Evolutionary conservation across 441 rosid species (phyloP).

Genomic region (Gossypium schwendimanii): DNA sequence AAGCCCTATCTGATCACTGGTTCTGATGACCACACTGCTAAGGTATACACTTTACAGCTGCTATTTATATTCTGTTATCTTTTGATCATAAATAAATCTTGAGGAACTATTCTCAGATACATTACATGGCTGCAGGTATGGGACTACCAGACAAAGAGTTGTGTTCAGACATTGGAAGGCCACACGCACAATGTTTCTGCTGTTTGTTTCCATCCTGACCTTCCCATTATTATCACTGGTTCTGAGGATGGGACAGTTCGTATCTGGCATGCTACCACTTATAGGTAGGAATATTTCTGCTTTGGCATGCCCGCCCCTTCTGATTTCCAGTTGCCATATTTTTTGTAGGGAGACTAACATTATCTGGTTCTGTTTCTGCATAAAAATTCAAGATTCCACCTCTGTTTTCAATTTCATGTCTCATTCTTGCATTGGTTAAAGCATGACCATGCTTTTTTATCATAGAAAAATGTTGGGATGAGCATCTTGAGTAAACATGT

Average conservation of each 20-base stretch:
- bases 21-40: conserved; percentile 95
- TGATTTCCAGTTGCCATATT: neutral
- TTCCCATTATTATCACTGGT: conserved; percentile 65
- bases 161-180: conserved; percentile 66
- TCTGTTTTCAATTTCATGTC: neutral
- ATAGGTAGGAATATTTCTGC: conserved; percentile 30
- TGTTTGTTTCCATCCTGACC: conserved; percentile 63
- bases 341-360: neutral
- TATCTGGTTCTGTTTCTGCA: neutral
- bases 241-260: conserved; percentile 78
- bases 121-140: conserved; percentile 40
- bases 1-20: conserved; percentile 85
- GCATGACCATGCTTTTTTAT: neutral
- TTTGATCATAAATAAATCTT: conserved; percentile 9
- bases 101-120: conserved; percentile 14
- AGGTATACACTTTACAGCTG: conserved; percentile 48
- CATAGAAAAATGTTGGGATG: neutral
- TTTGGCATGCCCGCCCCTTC: neutral
- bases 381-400: neutral
- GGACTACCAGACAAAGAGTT: conserved; percentile 58
- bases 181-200: conserved; percentile 73
- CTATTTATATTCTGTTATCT: neutral
- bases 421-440: neutral
- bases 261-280: conserved; percentile 62
- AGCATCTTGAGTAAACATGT: neutral